Conservation (phyloP, 75 land plant species). For the Pinus tabuliformis region DNA sequence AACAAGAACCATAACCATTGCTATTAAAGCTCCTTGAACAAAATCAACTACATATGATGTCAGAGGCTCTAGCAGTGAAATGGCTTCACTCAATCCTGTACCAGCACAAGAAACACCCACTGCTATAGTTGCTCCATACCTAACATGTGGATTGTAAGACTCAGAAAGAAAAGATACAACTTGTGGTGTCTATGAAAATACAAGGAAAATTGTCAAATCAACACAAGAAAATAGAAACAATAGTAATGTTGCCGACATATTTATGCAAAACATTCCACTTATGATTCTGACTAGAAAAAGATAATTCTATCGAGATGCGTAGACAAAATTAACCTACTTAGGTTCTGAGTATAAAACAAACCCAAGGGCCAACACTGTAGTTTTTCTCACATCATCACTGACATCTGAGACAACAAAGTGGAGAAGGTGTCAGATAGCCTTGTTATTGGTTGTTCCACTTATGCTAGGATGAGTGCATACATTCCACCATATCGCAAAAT, state of each 20-base stretch:
- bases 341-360: slow-evolving; percentile 53
- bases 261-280: neutral
- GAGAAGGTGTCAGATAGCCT: slow-evolving; percentile 44
- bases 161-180: slow-evolving; percentile 49
- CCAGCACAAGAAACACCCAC: slow-evolving; percentile 60
- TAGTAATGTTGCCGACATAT: neutral
- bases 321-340: slow-evolving; percentile 20
- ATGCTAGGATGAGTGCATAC: slow-evolving; percentile 54
- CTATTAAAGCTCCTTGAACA: slow-evolving; percentile 52
- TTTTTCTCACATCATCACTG: slow-evolving; percentile 48
- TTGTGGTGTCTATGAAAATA: slow-evolving; percentile 31
- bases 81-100: slow-evolving; percentile 45
- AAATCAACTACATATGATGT: slow-evolving; percentile 57
- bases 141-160: slow-evolving; percentile 52
- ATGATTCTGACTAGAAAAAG: neutral
- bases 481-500: slow-evolving; percentile 54
- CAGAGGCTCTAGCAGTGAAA: slow-evolving; percentile 46
- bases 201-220: neutral
- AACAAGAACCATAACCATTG: slow-evolving; percentile 53
- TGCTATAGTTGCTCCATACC: slow-evolving; percentile 53
- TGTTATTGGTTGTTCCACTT: slow-evolving; percentile 55
- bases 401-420: slow-evolving; percentile 61
- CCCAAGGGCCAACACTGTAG: slow-evolving; percentile 49
- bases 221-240: neutral
- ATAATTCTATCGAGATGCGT: neutral